Conservation (phyloP, 202 grass and related monocot genomes). For the Panicum hallii region DNA sequence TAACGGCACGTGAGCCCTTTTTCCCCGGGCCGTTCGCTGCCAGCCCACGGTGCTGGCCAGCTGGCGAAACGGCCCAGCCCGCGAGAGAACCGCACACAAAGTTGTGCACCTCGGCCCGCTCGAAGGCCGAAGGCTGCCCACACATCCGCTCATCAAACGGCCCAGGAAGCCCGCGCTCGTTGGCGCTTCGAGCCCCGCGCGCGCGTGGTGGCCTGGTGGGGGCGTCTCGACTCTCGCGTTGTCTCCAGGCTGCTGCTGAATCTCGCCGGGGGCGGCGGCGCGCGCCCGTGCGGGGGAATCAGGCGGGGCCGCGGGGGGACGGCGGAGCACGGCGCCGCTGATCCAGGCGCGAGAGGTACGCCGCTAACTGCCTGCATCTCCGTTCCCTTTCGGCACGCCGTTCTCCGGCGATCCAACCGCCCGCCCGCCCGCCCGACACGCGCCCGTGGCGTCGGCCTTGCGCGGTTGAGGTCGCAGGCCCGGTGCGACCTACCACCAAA, state of each 20-base stretch:
- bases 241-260: background rate
- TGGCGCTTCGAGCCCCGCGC: background rate
- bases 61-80: background rate
- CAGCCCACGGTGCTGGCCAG: background rate
- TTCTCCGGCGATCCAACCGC: background rate
- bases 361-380: background rate
- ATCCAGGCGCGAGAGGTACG: background rate
- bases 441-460: constrained; percentile 28
- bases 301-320: background rate
- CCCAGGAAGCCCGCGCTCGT: background rate
- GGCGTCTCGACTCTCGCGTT: background rate
- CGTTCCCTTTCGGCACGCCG: background rate
- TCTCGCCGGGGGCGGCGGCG: constrained; percentile 1
- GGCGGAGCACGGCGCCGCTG: background rate
- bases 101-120: too few relatives aligned
- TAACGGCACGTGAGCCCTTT: background rate
- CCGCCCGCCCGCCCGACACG: background rate
- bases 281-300: constrained; percentile 18
- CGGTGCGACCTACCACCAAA: constrained; percentile 40
- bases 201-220: background rate
- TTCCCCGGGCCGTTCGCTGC: background rate
- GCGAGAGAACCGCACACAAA: background rate
- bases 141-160: background rate
- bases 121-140: too few relatives aligned
- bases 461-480: constrained; percentile 6